Conservation (phyloP, 306 rosid genomes). For the Trifolium subterraneum region DNA sequence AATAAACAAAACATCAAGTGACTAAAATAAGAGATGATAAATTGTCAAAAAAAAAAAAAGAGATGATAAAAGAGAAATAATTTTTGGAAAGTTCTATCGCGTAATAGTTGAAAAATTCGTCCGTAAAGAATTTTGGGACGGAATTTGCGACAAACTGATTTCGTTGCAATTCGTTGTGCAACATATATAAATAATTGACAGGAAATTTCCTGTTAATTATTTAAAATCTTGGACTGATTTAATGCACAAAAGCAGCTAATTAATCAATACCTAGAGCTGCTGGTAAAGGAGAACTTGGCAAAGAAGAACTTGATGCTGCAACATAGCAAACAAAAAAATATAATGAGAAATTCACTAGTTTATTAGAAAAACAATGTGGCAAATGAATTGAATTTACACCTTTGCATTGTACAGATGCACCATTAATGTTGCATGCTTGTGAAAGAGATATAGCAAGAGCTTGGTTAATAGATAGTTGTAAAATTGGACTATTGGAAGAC, state of each 20-base stretch:
- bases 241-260: background rate
- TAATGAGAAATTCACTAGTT: constrained; percentile 9
- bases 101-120: too few relatives aligned
- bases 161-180: too few relatives aligned
- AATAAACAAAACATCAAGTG: too few relatives aligned
- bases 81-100: too few relatives aligned
- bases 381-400: constrained; percentile 46
- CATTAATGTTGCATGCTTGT: constrained; percentile 58
- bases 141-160: too few relatives aligned
- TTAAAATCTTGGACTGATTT: background rate
- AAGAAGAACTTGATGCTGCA: constrained; percentile 67
- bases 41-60: too few relatives aligned
- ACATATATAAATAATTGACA: too few relatives aligned
- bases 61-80: too few relatives aligned
- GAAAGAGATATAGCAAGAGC: constrained; percentile 61
- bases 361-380: background rate
- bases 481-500: constrained; percentile 59
- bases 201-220: too few relatives aligned
- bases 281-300: constrained; percentile 39
- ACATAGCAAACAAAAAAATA: constrained; percentile 23
- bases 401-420: constrained; percentile 59
- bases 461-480: constrained; percentile 48
- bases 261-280: constrained; percentile 62
- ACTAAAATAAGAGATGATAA: too few relatives aligned
- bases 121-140: too few relatives aligned